Evolutionary conservation across 805 yeast genomes (phyloP), one percentile per base, ranked within the genome.

Genomic region (Clavispora fructus): DNA sequence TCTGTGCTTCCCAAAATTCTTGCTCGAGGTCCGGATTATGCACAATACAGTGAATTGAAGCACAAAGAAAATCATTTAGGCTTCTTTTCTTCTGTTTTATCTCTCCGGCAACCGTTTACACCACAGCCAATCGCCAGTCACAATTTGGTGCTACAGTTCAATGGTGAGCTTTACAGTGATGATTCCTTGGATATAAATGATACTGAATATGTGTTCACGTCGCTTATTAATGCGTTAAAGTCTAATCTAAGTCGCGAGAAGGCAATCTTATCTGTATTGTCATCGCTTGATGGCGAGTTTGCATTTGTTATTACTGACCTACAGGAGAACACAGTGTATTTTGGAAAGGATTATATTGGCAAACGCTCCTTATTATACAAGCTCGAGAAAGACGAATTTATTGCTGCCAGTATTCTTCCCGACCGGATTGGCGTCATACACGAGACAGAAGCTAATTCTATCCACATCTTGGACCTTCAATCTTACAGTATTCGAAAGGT

Each of bases 281-380:
- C 65, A 7, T 43, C 42, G 1, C 54, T 89, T 16, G 74, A 78
- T 28, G 99, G 99, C 1, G 99, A 92, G 59, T 94, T 83, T 70
- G 94, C 99, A 0, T 81, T 69, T 62, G 63, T 73, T 54, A 62
- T 83, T 14, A 59, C 71, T 27, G 88, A 85, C 57, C 54, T 54
- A n/a, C 14, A 50, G 1, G 50, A 59, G 1, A 50, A 67, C 0
- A 61, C 48, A 28, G 53, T 88, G 0, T 85, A 79, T 68, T 94
- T 90, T 67, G 97, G 95, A 0, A 78, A 96, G 53, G 99, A 94
- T 61, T 56, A 71, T 1, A 68, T 88, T 27, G 99, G 99, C 0
- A 83, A 85, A 57, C 74, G 96, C 51, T 85, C 96, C 19, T 69
- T 94, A 33, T 67, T 83, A 8, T 87, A 75, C 54, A 33, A 16